phyloP scores from a whole-genome alignment of 441 rosid genomes.

The Euphorbia celastroides region DNA sequence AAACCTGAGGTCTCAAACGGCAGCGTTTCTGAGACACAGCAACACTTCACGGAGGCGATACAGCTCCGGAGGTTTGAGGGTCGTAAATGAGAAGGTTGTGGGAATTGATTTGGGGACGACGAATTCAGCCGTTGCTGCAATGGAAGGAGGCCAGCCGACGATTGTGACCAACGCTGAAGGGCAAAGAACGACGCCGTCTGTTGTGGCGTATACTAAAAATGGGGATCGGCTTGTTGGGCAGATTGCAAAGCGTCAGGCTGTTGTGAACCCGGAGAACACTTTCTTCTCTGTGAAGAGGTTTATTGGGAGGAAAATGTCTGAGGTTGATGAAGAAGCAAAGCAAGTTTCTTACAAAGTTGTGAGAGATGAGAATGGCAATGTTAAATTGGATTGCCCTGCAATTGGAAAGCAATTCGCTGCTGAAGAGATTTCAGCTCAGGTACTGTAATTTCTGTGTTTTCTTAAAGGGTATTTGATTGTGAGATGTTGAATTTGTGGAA shows the following conservation, averaged over 20 bases:
- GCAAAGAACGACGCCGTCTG: conserved; percentile 89
- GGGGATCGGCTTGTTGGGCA: conserved; percentile 93
- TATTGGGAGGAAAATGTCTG: conserved; percentile 91
- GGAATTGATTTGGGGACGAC: conserved; percentile 78
- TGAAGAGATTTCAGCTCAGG: conserved; percentile 98
- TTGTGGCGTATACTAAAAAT: conserved; percentile 79
- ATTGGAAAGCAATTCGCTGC: conserved; percentile 79
- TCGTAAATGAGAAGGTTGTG: conserved; percentile 61
- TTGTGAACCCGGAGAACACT: conserved; percentile 87
- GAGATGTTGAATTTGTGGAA: neutral
- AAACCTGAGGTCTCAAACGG: conserved; percentile 21
- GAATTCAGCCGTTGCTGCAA: conserved; percentile 88
- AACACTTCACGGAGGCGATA: conserved; percentile 23
- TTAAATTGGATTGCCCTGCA: conserved; percentile 89
- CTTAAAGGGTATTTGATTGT: neutral
- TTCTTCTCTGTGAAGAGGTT: conserved; percentile 95
- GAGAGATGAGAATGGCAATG: conserved; percentile 86
- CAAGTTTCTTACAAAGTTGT: conserved; percentile 86
- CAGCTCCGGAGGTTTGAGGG: conserved; percentile 46
- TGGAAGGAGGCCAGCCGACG: conserved; percentile 96
- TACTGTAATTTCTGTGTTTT: conserved; percentile 10
- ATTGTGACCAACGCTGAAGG: conserved; percentile 93
- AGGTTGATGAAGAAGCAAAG: conserved; percentile 90
- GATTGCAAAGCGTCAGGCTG: conserved; percentile 92
- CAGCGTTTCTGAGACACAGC: conserved; percentile 36